Evolutionary conservation across 1,284 basidiomycete genomes (phyloP).

Genomic region (Ceratobasidium sp.): DNA sequence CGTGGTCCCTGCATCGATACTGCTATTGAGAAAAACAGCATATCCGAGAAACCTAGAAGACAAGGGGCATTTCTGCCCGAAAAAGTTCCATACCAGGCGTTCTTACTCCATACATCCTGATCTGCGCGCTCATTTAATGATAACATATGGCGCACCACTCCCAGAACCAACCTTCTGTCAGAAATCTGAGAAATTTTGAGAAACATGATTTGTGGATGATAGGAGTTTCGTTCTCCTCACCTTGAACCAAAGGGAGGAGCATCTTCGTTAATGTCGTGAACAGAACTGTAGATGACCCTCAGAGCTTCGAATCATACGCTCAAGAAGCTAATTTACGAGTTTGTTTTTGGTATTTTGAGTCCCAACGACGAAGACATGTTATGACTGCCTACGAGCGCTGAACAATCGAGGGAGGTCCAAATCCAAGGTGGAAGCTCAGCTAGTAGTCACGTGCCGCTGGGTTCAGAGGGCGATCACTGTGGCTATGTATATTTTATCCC

Average conservation of each 20-base stretch:
- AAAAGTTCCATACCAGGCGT: conserved; percentile 37
- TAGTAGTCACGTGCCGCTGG: too few relatives aligned
- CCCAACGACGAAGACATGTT: neutral
- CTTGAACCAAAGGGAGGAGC: conserved; percentile 73
- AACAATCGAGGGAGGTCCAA: neutral
- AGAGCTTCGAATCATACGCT: neutral
- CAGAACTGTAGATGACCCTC: conserved; percentile 52
- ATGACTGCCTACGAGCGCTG: too few relatives aligned
- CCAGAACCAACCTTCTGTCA: conserved; percentile 15
- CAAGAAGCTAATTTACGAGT: neutral
- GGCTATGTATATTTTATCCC: too few relatives aligned
- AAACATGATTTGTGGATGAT: neutral
- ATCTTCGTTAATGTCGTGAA: conserved; percentile 63
- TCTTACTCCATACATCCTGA: conserved; percentile 42
- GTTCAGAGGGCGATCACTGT: too few relatives aligned
- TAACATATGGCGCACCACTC: neutral
- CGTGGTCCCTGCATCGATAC: conserved; percentile 78
- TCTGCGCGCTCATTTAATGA: conserved; percentile 8
- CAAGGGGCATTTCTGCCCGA: conserved; percentile 14
- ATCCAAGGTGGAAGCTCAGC: too few relatives aligned
- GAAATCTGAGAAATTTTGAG: neutral
- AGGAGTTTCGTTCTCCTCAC: conserved; percentile 49
- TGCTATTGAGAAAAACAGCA: conserved; percentile 62
- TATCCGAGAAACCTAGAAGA: neutral
- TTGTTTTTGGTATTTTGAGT: conserved; percentile 29